These are phyloP conservation scores for Ganoderma lucidum DNA, from an alignment of 1,284 basidiomycete species.

Conservation along the genomic window DNA sequence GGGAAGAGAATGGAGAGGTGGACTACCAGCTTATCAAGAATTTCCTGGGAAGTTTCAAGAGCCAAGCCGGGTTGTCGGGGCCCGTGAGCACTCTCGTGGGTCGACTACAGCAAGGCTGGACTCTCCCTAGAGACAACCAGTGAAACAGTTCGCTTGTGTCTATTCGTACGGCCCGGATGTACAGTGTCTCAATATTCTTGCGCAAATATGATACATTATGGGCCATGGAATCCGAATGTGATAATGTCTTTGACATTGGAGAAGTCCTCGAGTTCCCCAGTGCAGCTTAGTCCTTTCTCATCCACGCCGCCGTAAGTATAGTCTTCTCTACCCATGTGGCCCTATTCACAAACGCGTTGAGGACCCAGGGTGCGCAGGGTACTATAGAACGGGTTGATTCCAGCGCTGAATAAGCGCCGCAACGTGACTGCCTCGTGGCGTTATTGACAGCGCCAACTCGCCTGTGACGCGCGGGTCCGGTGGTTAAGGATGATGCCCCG, in stretches of 20 bases:
- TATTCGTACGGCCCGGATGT: not conserved
- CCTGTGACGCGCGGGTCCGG: not conserved
- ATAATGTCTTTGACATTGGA: too few relatives aligned
- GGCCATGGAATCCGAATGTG: too few relatives aligned
- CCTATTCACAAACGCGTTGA: not conserved
- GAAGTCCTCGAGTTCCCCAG: too few relatives aligned
- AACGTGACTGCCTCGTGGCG: constrained; percentile 6
- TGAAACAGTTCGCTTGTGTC: constrained; percentile 11
- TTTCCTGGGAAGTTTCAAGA: constrained; percentile 94
- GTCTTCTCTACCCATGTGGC: not conserved
- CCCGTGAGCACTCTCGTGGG: constrained; percentile 91
- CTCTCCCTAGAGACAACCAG: constrained; percentile 69
- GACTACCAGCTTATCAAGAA: constrained; percentile 95
- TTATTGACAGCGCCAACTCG: not conserved
- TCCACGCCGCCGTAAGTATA: constrained; percentile 24
- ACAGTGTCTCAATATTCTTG: not conserved
- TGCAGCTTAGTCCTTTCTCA: too few relatives aligned
- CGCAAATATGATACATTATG: not conserved
- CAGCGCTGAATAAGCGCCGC: constrained; percentile 2
- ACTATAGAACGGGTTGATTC: too few relatives aligned
- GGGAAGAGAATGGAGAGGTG: constrained; percentile 55
- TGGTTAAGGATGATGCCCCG: constrained; percentile 8
- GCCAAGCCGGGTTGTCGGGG: constrained; percentile 85
- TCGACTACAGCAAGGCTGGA: constrained; percentile 78
- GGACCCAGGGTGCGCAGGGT: too few relatives aligned